A percentile compares a stretch with the other conserved stretches of the same genome.
phyloP scores from a whole-genome alignment of 352 stramenopile species.

The Globisporangium iwayamae region DNA sequence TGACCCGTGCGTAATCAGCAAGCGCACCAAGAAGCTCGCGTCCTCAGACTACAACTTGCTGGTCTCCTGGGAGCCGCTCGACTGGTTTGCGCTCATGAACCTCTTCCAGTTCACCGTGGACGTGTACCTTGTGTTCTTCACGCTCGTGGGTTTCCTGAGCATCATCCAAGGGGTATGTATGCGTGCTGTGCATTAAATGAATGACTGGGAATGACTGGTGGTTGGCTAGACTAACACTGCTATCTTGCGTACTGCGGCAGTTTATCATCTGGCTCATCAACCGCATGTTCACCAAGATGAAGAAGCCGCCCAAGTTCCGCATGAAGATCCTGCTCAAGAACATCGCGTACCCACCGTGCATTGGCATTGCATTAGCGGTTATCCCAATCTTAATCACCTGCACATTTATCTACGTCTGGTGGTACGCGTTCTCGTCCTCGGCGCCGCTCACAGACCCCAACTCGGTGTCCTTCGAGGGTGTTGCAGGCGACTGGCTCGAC shows the following conservation, averaged over 20 bases:
- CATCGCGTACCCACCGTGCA: conserved; percentile 76
- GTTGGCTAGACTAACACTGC: background rate
- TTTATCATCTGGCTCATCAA: conserved; percentile 93
- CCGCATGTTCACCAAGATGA: conserved; percentile 93
- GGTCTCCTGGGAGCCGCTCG: conserved; percentile 86
- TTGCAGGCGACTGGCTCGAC: conserved; percentile 86
- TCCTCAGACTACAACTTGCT: conserved; percentile 83
- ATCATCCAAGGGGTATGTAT: conserved; percentile 77
- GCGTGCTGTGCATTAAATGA: background rate
- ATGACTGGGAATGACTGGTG: conserved; percentile 1
- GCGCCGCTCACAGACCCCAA: conserved; percentile 47
- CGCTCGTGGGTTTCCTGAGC: conserved; percentile 84
- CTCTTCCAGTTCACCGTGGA: conserved; percentile 93
- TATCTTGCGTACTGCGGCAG: conserved; percentile 17
- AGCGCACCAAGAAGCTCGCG: conserved; percentile 57
- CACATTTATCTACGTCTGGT: conserved; percentile 71
- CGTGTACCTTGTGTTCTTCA: conserved; percentile 95
- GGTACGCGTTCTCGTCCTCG: conserved; percentile 53
- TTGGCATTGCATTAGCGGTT: conserved; percentile 71
- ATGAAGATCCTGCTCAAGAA: conserved; percentile 89
- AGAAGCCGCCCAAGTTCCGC: conserved; percentile 92
- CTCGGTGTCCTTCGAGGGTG: conserved; percentile 77
- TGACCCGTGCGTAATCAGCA: conserved; percentile 53
- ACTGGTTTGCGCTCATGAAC: conserved; percentile 95
- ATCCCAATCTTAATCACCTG: conserved; percentile 54